These are phyloP conservation scores for Ceratobasidium sp. DNA, from an alignment of 1,284 basidiomycete species.

Conservation along the genomic window DNA sequence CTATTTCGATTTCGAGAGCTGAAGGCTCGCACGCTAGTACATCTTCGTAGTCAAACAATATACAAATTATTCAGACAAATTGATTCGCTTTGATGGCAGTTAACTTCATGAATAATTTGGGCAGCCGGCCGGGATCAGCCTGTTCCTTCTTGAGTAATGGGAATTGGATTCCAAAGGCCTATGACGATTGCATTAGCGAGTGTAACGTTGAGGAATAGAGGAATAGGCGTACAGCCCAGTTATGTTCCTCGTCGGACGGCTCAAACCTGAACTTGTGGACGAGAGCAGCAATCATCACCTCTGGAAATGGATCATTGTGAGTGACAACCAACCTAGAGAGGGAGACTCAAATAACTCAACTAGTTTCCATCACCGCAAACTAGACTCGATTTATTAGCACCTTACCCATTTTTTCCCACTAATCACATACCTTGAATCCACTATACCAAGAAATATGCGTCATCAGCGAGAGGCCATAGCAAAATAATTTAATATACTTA, in stretches of 20 bases:
- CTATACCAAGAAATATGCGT: neutral
- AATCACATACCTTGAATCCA: constrained; percentile 27
- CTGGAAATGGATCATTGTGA: neutral
- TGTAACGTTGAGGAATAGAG: neutral
- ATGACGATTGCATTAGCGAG: neutral
- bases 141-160: constrained; percentile 24
- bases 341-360: constrained; percentile 11
- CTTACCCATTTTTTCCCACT: neutral
- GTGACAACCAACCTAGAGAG: neutral
- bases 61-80: neutral
- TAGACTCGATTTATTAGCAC: neutral
- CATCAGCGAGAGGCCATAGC: neutral
- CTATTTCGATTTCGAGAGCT: neutral
- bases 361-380: constrained; percentile 39
- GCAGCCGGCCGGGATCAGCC: neutral
- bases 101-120: constrained; percentile 14
- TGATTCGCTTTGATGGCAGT: neutral
- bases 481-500: neutral
- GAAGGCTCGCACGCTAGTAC: constrained; percentile 2
- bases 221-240: constrained; percentile 27
- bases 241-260: constrained; percentile 15
- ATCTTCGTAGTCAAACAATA: too few relatives aligned
- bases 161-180: constrained; percentile 16
- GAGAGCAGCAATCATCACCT: constrained; percentile 21
- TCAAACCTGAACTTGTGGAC: constrained; percentile 30